Base-by-base conservation (phyloP, 768 basidiomycete genomes). In the Kwoniella shandongensis region DNA sequence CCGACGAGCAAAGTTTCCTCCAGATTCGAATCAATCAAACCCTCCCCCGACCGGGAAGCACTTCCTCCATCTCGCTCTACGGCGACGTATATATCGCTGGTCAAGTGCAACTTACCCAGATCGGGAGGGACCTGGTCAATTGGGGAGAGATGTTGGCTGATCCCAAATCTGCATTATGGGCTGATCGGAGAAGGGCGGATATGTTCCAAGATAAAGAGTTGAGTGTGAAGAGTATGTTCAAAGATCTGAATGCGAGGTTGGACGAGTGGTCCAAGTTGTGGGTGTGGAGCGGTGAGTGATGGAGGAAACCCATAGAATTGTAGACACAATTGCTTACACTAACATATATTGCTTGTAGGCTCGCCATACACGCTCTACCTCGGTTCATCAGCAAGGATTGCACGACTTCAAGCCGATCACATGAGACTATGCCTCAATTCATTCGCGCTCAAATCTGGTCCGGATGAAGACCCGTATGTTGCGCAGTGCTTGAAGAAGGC, bases 41-140 rank as follows among this genome's bases (percentile, higher is more conserved):
- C 15, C 30, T 67, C 12, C 62, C 62, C 17, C 51, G 63, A 27
- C 62, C 65, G 23, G 63, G 54, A 8, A 58, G 53, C 11, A 47
- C 54, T 4, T 39, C 40, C 2, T 63, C 58, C 13, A 55, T 60
- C 13, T 60, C 61, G 8, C 52, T 66, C 7, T 57, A 57, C 29
- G 69, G 69, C 2, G 69, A 71, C 42, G 57, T 67, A 5, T 71
- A 63, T 49, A 68, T 71, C 20, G 66, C 69, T 10, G 63, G 66
- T 15, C 66, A 66, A 48, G 66, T 65, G 0, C 64, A 67, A 35
- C 51, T 71, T 6, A 62, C 66, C 8, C 66, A 71, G 52, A 71
- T 71, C 48, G 66, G 66, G 2, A 32, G 66, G 20, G 66, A 71
- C 46, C 40, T 67, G 18, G 59, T 63, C 48, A 65, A 65, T 17